phyloP scores from a whole-genome alignment of 2,329 filamentous ascomycete species.

The Fusarium mangiferae region DNA sequence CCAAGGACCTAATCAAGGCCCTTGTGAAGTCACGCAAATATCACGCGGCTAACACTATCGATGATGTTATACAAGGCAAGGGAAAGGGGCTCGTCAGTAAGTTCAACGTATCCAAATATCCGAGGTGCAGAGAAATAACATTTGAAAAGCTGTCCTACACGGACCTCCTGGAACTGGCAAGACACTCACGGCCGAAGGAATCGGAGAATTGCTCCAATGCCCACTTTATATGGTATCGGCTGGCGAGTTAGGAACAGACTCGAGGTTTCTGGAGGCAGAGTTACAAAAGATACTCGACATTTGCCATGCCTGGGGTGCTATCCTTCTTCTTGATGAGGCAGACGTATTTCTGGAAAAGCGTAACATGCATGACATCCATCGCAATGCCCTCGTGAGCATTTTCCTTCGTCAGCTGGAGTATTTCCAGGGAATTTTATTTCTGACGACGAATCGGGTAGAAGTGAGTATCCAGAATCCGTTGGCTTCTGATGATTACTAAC shows the following conservation, averaged over 20 bases:
- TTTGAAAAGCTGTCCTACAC: slow-evolving; percentile 72
- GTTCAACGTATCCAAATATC: slow-evolving; percentile 33
- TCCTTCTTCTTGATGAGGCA: slow-evolving; percentile 86
- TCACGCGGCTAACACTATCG: slow-evolving; percentile 82
- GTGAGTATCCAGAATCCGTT: slow-evolving; percentile 45
- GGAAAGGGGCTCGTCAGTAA: slow-evolving; percentile 81
- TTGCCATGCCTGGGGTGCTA: slow-evolving; percentile 86
- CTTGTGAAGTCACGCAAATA: slow-evolving; percentile 87
- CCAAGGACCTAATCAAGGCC: slow-evolving; percentile 74
- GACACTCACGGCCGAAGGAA: slow-evolving; percentile 87
- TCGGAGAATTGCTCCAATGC: slow-evolving; percentile 83
- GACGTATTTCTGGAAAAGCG: slow-evolving; percentile 87
- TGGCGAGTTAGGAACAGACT: slow-evolving; percentile 84
- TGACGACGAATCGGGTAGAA: slow-evolving; percentile 88
- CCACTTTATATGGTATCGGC: slow-evolving; percentile 86
- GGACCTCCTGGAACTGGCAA: slow-evolving; percentile 90
- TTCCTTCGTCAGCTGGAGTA: slow-evolving; percentile 90
- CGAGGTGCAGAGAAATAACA: slow-evolving; percentile 26
- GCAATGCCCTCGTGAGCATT: slow-evolving; percentile 86
- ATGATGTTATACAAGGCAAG: slow-evolving; percentile 85
- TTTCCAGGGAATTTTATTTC: slow-evolving; percentile 89
- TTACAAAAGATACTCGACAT: slow-evolving; percentile 88
- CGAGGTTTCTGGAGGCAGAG: slow-evolving; percentile 76
- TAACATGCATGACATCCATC: slow-evolving; percentile 83
- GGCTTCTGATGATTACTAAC: not conserved